Percentiles rank a stretch among this genome's conserved stretches.
These are phyloP conservation scores for Phoma sp. DNA, from an alignment of 2,329 filamentous ascomycete species.

Conservation along the genomic window DNA sequence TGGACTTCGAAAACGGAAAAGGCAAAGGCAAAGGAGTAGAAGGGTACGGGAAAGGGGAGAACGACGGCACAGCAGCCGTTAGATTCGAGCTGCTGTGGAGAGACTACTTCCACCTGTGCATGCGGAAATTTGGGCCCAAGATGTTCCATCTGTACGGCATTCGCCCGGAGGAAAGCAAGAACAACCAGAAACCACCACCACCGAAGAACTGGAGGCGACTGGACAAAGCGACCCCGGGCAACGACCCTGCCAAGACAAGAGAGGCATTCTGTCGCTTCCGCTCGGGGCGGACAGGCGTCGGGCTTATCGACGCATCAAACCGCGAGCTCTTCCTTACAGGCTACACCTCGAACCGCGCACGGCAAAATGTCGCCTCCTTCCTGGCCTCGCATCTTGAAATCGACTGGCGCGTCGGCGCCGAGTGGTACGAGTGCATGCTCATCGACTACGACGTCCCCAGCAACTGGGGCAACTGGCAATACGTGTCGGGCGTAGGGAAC, in stretches of 20 bases:
- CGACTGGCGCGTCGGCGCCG: slow-evolving; percentile 81
- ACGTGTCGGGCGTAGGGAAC: slow-evolving; percentile 79
- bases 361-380: slow-evolving; percentile 79
- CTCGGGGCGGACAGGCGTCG: slow-evolving; percentile 73
- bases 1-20: slow-evolving; percentile 71
- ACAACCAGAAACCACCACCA: slow-evolving; percentile 45
- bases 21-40: slow-evolving; percentile 27
- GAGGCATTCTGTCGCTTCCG: slow-evolving; percentile 63
- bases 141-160: slow-evolving; percentile 73
- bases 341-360: slow-evolving; percentile 76
- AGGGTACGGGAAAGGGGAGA: slow-evolving; percentile 74
- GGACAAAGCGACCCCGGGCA: slow-evolving; percentile 42
- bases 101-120: slow-evolving; percentile 81
- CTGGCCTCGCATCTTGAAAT: slow-evolving; percentile 74
- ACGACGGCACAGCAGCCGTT: slow-evolving; percentile 70
- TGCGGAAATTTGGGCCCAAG: slow-evolving; percentile 68
- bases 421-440: slow-evolving; percentile 80
- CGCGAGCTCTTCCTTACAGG: slow-evolving; percentile 77
- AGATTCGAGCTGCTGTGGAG: slow-evolving; percentile 77
- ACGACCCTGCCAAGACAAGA: slow-evolving; percentile 51
- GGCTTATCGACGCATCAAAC: slow-evolving; percentile 77
- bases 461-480: slow-evolving; percentile 87
- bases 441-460: slow-evolving; percentile 77
- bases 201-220: slow-evolving; percentile 45
- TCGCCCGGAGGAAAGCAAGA: slow-evolving; percentile 49